These are phyloP conservation scores for Leishmania major DNA, from an alignment of 208 protist species.

Conservation along the genomic window DNA sequence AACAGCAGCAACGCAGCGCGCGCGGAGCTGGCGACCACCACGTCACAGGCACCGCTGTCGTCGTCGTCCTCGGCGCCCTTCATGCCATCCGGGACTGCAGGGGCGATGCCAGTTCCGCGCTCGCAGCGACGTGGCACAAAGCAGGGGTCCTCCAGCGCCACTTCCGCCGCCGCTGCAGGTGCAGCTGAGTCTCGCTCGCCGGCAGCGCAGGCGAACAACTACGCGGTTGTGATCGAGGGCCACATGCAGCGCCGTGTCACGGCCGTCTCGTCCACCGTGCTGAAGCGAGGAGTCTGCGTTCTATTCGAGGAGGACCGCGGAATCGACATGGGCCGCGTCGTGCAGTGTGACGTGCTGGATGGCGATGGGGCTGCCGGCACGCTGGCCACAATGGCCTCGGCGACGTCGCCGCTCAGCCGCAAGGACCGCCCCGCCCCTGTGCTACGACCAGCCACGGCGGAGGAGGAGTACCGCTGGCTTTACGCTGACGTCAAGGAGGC, in stretches of 20 bases:
- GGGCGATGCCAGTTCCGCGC: conserved; percentile 26
- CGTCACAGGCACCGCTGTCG: neutral
- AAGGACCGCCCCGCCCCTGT: conserved; percentile 41
- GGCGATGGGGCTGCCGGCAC: conserved; percentile 2
- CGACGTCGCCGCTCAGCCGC: conserved; percentile 25
- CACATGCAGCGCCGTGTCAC: conserved; percentile 41
- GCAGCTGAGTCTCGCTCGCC: neutral
- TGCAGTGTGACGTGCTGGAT: conserved; percentile 35
- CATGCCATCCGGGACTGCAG: conserved; percentile 3
- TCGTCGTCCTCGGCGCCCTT: conserved; percentile 2
- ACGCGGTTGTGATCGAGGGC: conserved; percentile 52
- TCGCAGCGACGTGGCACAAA: conserved; percentile 15
- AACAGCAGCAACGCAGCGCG: neutral
- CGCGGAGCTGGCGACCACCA: neutral
- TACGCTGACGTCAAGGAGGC: conserved; percentile 55
- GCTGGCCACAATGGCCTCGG: conserved; percentile 22
- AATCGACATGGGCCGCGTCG: conserved; percentile 76
- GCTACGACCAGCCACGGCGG: conserved; percentile 51
- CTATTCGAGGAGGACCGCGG: conserved; percentile 84
- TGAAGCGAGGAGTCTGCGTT: conserved; percentile 55
- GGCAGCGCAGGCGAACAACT: conserved; percentile 8
- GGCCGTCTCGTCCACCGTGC: conserved; percentile 26
- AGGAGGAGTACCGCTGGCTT: conserved; percentile 69
- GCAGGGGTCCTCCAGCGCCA: neutral
- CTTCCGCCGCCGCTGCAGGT: conserved; percentile 1